These are phyloP conservation scores for Pythium insidiosum DNA, from an alignment of 352 stramenopile genomes.

Conservation along the genomic window DNA sequence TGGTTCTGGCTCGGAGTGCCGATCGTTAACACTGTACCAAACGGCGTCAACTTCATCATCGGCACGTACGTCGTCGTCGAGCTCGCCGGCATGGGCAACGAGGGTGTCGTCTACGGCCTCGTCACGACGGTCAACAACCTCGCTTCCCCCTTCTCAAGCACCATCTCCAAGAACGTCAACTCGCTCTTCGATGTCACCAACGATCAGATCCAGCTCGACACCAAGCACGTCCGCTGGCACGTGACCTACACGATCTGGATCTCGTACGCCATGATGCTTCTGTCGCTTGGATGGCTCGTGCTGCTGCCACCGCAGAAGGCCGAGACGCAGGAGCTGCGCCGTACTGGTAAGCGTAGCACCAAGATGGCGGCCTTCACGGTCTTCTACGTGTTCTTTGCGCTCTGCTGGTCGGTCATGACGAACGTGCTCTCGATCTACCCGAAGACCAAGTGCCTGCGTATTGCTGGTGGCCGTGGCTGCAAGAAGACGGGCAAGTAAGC, in stretches of 20 bases:
- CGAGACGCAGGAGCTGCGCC: slow-evolving; percentile 11
- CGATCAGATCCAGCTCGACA: slow-evolving; percentile 15
- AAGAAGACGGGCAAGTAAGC: no score
- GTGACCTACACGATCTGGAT: slow-evolving; percentile 11
- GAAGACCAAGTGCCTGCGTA: no score
- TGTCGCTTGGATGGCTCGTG: no score
- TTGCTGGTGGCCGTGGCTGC: no score
- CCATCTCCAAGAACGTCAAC: slow-evolving; percentile 12
- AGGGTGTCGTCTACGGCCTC: slow-evolving; percentile 20
- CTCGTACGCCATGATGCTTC: slow-evolving; percentile 8
- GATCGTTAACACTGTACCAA: slow-evolving; percentile 18
- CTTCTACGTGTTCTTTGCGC: no score
- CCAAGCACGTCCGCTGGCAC: slow-evolving; percentile 8
- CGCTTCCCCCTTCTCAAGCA: slow-evolving; percentile 10
- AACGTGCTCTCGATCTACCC: slow-evolving; percentile 24
- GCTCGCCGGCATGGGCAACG: no score
- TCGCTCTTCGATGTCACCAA: no score
- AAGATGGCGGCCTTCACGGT: slow-evolving; percentile 15
- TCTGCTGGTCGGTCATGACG: no score
- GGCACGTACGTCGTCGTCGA: no score
- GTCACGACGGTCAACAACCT: slow-evolving; percentile 21
- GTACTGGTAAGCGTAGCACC: slow-evolving; percentile 11
- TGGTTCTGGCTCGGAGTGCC: no score
- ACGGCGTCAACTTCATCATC: no score
- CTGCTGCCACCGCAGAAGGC: no score